Evolutionary conservation across 2,329 filamentous ascomycete species (phyloP).

Genomic region (Teratosphaeriaceae sp.): DNA sequence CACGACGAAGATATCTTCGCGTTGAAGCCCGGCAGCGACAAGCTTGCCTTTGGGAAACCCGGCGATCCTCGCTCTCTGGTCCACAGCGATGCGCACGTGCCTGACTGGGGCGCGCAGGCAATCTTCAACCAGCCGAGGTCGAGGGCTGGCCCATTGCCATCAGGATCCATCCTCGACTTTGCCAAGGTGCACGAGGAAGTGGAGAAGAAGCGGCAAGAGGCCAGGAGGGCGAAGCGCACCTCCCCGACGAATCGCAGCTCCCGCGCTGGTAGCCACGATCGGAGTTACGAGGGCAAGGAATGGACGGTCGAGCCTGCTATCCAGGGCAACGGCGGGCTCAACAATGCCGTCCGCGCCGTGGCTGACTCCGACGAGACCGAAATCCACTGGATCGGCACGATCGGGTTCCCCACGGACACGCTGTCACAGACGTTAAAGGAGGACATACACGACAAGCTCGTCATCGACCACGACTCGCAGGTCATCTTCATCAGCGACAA

Average conservation of each 20-base stretch:
- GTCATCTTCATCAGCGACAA: slow-evolving; percentile 83
- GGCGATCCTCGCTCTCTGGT: slow-evolving; percentile 49
- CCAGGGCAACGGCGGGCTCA: slow-evolving; percentile 86
- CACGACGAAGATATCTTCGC: slow-evolving; percentile 41
- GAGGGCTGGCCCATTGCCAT: slow-evolving; percentile 65
- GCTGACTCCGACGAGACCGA: slow-evolving; percentile 61
- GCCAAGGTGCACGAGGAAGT: slow-evolving; percentile 40
- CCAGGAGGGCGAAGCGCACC: slow-evolving; percentile 13
- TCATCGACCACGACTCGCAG: slow-evolving; percentile 68
- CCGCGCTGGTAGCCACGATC: slow-evolving; percentile 32
- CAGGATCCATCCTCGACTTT: slow-evolving; percentile 68
- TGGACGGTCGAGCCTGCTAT: slow-evolving; percentile 82
- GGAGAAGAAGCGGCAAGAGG: slow-evolving; percentile 17
- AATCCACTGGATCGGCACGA: slow-evolving; percentile 82
- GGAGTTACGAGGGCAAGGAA: slow-evolving; percentile 61
- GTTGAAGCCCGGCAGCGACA: slow-evolving; percentile 37
- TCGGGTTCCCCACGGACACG: slow-evolving; percentile 90
- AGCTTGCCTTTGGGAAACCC: slow-evolving; percentile 46
- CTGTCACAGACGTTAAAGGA: slow-evolving; percentile 68
- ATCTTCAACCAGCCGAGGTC: slow-evolving; percentile 72
- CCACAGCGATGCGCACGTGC: slow-evolving; percentile 67
- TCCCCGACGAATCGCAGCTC: slow-evolving; percentile 16
- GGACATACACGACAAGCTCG: slow-evolving; percentile 75
- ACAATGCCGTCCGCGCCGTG: slow-evolving; percentile 66
- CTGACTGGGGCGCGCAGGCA: slow-evolving; percentile 63